These are phyloP conservation scores for Phytophthora syringae DNA, from an alignment of 352 stramenopile genomes.

Conservation along the genomic window DNA sequence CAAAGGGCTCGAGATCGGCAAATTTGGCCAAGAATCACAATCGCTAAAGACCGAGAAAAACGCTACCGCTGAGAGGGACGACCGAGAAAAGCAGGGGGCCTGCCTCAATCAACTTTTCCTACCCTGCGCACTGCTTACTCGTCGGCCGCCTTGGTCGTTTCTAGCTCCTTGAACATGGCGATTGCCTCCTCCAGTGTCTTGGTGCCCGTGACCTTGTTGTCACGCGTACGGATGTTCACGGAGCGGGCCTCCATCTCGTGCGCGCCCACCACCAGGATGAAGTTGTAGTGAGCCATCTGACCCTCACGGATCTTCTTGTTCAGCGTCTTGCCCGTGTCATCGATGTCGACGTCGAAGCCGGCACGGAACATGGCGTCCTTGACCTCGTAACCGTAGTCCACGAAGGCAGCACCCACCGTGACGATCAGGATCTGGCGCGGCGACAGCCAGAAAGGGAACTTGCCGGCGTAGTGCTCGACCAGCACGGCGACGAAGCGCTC, in stretches of 20 bases:
- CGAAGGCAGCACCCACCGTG: slow-evolving; percentile 93
- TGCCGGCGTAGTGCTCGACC: slow-evolving; percentile 98
- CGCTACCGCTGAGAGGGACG: slow-evolving; percentile 6
- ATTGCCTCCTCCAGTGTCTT: slow-evolving; percentile 96
- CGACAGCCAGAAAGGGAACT: slow-evolving; percentile 99
- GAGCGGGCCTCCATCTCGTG: slow-evolving; percentile 89
- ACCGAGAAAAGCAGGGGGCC: slow-evolving; percentile 1
- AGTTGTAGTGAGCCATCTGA: slow-evolving; percentile 98
- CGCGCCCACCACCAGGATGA: slow-evolving; percentile 97
- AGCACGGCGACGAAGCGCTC: slow-evolving; percentile 98
- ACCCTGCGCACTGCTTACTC: slow-evolving; percentile 47
- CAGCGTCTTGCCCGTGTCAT: slow-evolving; percentile 95
- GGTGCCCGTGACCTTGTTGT: slow-evolving; percentile 94
- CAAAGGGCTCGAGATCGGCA: too few species aligned
- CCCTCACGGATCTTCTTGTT: slow-evolving; percentile 99
- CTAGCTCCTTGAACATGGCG: slow-evolving; percentile 90
- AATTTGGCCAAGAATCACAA: too few species aligned
- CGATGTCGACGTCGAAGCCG: slow-evolving; percentile 97
- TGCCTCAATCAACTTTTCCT: slow-evolving; percentile 1
- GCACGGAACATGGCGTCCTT: slow-evolving; percentile 91
- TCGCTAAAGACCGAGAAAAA: slow-evolving; percentile 26
- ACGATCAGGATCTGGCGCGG: slow-evolving; percentile 96
- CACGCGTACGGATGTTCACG: slow-evolving; percentile 95
- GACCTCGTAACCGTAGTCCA: slow-evolving; percentile 95
- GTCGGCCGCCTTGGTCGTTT: slow-evolving; percentile 69